Conservation (phyloP, 768 basidiomycete species). For the Trametes cubensis region DNA sequence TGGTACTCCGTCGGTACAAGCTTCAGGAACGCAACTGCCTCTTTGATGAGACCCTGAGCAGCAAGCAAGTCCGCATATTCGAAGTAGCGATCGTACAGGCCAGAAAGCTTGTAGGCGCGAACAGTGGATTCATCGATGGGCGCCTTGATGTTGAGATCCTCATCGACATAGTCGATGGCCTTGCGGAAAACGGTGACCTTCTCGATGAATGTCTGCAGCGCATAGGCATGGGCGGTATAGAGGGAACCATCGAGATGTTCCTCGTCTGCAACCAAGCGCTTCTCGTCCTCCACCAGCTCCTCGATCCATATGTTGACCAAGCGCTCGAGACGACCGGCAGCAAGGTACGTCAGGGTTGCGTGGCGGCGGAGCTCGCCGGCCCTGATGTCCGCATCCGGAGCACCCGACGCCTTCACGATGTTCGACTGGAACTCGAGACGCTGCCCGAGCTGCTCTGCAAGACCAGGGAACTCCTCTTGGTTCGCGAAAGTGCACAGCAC, state of each 20-base stretch:
- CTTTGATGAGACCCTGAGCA: conserved; percentile 83
- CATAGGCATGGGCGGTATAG: conserved; percentile 81
- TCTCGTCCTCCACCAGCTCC: conserved; percentile 87
- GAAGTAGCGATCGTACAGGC: conserved; percentile 89
- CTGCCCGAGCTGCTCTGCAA: conserved; percentile 90
- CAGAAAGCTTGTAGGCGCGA: conserved; percentile 79
- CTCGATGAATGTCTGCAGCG: conserved; percentile 92
- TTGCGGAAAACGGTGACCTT: conserved; percentile 94
- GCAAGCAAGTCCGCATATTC: conserved; percentile 95
- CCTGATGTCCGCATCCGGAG: conserved; percentile 43
- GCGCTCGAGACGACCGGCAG: conserved; percentile 85
- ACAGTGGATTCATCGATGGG: conserved; percentile 46
- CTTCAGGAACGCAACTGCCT: conserved; percentile 78
- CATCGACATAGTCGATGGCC: conserved; percentile 79
- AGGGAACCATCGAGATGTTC: conserved; percentile 50
- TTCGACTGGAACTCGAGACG: conserved; percentile 86
- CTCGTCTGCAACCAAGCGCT: conserved; percentile 44
- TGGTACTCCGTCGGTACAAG: conserved; percentile 80
- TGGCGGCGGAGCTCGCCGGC: conserved; percentile 72
- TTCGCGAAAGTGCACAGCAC: conserved; percentile 93
- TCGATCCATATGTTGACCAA: conserved; percentile 91
- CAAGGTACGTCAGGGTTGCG: conserved; percentile 91
- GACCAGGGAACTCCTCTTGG: conserved; percentile 79
- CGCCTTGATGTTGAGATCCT: conserved; percentile 54
- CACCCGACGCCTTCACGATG: conserved; percentile 54